phyloP scores from a whole-genome alignment of 2,329 filamentous ascomycete species.

The Colletotrichum ledebouriae region DNA sequence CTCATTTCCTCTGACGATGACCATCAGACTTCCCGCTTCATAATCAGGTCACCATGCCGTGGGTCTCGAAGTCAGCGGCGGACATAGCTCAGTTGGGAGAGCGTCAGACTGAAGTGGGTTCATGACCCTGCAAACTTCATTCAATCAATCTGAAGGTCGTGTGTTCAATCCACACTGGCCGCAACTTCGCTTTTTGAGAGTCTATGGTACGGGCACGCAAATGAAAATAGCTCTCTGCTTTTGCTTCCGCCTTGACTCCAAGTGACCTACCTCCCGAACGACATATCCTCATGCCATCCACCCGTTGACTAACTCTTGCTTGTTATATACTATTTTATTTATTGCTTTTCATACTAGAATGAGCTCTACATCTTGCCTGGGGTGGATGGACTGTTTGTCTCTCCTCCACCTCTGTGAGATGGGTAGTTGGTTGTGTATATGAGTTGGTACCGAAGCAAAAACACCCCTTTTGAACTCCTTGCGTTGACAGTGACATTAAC shows the following conservation, averaged over 20 bases:
- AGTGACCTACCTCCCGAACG: too few species aligned
- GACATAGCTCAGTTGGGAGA: conserved; percentile 43
- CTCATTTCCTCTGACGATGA: background rate
- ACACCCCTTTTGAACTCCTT: too few species aligned
- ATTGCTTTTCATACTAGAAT: too few species aligned
- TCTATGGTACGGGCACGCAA: background rate
- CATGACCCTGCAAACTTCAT: conserved; percentile 32
- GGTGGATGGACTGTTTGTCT: too few species aligned
- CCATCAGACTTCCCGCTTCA: background rate
- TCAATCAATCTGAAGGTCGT: conserved; percentile 40
- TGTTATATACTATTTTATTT: too few species aligned
- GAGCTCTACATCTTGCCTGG: too few species aligned
- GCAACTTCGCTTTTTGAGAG: conserved; percentile 32
- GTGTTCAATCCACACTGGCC: conserved; percentile 43
- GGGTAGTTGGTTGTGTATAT: too few species aligned
- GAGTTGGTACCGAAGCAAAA: too few species aligned
- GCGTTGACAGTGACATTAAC: too few species aligned
- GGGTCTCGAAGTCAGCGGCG: conserved; percentile 35
- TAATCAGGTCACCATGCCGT: rapidly evolving
- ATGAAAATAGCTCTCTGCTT: background rate
- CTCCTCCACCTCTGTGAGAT: too few species aligned
- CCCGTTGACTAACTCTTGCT: too few species aligned
- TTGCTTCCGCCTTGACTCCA: background rate
- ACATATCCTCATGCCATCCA: too few species aligned
- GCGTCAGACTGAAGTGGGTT: conserved; percentile 42